These are phyloP conservation scores for Hygrophoropsis aurantiaca DNA, from an alignment of 768 basidiomycete species.

Conservation along the genomic window DNA sequence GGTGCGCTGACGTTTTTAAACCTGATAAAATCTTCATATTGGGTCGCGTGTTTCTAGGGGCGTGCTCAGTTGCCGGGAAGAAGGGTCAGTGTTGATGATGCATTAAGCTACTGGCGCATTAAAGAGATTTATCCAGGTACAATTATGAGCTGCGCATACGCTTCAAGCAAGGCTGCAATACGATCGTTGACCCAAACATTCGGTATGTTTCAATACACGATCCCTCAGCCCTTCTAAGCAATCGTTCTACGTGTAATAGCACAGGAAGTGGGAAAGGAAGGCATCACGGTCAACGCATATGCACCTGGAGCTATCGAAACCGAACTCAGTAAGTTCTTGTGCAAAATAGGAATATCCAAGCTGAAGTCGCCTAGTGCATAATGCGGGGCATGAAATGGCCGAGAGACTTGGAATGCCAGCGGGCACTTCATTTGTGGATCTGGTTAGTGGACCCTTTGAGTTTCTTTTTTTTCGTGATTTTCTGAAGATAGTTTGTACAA, in stretches of 20 bases:
- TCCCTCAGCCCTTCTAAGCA: too few species aligned
- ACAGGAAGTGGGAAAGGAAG: slow-evolving; percentile 14
- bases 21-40: too few species aligned
- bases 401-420: neutral
- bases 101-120: neutral
- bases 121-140: neutral
- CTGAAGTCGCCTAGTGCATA: neutral
- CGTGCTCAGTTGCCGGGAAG: slow-evolving; percentile 36
- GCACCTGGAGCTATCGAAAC: slow-evolving; percentile 18
- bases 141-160: neutral
- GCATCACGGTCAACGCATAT: slow-evolving; percentile 22
- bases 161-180: slow-evolving; percentile 5
- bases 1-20: slow-evolving; percentile 19
- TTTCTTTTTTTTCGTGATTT: too few species aligned
- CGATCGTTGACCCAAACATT: slow-evolving; percentile 4
- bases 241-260: too few species aligned
- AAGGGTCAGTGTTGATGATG: slow-evolving; percentile 24
- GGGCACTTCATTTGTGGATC: neutral
- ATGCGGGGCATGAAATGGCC: neutral
- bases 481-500: too few species aligned
- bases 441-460: neutral
- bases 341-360: too few species aligned
- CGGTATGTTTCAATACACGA: neutral
- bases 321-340: slow-evolving; percentile 9
- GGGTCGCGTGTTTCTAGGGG: too few species aligned